Evolutionary conservation across 73 alveolate genomes (phyloP).

Genomic region (Paramecium sonneborni): DNA sequence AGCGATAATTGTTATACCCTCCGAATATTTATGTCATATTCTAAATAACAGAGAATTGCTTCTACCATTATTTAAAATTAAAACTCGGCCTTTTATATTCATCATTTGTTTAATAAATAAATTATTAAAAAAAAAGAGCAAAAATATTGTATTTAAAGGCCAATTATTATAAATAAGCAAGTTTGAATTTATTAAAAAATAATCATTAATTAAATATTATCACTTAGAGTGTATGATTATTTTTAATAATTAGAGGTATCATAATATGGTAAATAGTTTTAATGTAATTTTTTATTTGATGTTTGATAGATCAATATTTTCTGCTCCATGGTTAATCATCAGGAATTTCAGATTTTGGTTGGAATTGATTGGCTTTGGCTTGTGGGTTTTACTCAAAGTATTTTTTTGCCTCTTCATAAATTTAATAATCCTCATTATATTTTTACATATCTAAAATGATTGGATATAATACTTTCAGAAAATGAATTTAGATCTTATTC

Average conservation of each 20-base stretch:
- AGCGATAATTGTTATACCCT: not conserved
- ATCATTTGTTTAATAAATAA: not conserved
- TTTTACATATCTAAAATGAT: slow-evolving; percentile 13
- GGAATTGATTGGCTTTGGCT: slow-evolving; percentile 58
- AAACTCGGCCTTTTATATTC: not conserved
- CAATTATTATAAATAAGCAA: not conserved
- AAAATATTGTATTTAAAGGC: not conserved
- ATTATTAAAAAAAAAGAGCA: not conserved
- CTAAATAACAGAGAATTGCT: not conserved
- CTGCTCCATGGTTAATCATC: slow-evolving; percentile 64
- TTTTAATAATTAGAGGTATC: not conserved
- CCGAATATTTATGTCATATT: not conserved
- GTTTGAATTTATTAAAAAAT: too few relatives aligned
- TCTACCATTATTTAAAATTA: not conserved
- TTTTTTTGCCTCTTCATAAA: slow-evolving; percentile 65
- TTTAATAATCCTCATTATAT: not conserved
- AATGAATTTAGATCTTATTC: slow-evolving; percentile 57
- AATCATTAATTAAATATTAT: not conserved
- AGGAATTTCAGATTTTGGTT: slow-evolving; percentile 30
- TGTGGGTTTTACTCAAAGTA: slow-evolving; percentile 60
- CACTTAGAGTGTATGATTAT: not conserved
- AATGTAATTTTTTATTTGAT: not conserved
- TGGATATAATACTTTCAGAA: slow-evolving; percentile 55
- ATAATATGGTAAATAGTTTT: not conserved
- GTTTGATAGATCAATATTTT: slow-evolving; percentile 55